Evolutionary conservation across 2,329 filamentous ascomycete species (phyloP).

Genomic region (Diaporthe eres): DNA sequence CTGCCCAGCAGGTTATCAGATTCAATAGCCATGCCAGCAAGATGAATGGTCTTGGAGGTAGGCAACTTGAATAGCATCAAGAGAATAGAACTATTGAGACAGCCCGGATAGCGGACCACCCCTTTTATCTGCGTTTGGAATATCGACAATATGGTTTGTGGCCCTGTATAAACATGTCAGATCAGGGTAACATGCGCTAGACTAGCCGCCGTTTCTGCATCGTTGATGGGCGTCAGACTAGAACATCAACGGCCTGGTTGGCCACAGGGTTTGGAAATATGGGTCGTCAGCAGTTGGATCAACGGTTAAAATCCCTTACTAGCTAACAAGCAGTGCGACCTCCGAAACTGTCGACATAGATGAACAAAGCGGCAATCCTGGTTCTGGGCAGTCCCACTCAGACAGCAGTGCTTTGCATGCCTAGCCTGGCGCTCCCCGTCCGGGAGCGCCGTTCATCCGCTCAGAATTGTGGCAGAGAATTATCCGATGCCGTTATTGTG

Average conservation of each 20-base stretch:
- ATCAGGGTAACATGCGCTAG: conserved; percentile 20
- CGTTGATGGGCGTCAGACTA: not conserved
- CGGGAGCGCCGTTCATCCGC: not conserved
- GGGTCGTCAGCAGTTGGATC: conserved; percentile 1
- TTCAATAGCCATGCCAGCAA: not conserved
- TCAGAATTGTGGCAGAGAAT: not conserved
- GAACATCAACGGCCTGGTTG: not conserved
- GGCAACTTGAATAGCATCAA: not conserved
- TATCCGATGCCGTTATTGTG: not conserved
- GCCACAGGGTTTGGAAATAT: not conserved
- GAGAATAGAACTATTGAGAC: not conserved
- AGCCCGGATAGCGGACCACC: not conserved
- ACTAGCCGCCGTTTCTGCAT: conserved; percentile 16
- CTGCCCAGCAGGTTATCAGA: not conserved
- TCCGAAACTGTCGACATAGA: not conserved
- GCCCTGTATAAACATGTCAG: conserved; percentile 12
- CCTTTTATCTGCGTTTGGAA: not conserved
- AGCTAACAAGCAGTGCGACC: not conserved
- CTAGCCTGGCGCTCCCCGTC: no score
- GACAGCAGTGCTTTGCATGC: not conserved
- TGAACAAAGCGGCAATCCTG: conserved; percentile 6
- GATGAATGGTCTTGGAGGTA: not conserved
- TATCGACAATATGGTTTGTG: not conserved
- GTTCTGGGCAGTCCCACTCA: conserved; percentile 10
- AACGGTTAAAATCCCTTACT: not conserved